A percentile compares a stretch with the other conserved stretches of the same genome.
Evolutionary conservation across 371 early-diverging fungal genomes (phyloP).

Genomic region (Capillidium rhysosporum): DNA sequence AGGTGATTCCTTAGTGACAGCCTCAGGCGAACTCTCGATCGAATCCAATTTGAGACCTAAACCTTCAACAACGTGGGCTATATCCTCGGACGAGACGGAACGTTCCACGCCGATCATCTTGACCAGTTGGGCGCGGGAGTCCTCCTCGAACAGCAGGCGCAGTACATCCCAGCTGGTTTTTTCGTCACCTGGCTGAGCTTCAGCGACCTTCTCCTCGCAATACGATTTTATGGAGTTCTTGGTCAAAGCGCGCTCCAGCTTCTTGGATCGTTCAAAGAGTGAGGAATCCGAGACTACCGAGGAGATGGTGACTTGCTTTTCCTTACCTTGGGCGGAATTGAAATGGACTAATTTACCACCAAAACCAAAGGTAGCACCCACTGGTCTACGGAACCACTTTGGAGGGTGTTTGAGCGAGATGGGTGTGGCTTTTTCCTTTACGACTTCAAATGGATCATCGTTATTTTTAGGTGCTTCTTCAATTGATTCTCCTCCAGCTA

Average conservation of each 20-base stretch:
- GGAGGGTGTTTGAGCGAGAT: conserved; percentile 71
- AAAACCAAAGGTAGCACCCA: conserved; percentile 76
- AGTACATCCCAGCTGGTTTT: conserved; percentile 66
- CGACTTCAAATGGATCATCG: conserved; percentile 59
- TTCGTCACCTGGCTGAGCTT: conserved; percentile 23
- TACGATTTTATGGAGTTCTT: conserved; percentile 27
- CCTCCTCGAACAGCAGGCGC: conserved; percentile 51
- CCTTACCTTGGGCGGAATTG: conserved; percentile 16
- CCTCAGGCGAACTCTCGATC: not conserved
- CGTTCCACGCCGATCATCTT: conserved; percentile 28
- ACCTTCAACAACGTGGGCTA: not conserved
- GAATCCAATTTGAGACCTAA: not conserved
- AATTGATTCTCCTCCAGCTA: conserved; percentile 16
- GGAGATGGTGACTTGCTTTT: conserved; percentile 17
- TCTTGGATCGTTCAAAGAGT: conserved; percentile 33
- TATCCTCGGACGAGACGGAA: conserved; percentile 8
- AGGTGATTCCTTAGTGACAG: not conserved
- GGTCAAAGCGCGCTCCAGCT: conserved; percentile 35
- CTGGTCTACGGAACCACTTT: conserved; percentile 87
- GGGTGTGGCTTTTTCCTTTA: conserved; percentile 12
- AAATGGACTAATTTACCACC: conserved; percentile 72
- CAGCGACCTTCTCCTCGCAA: conserved; percentile 21
- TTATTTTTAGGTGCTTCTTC: conserved; percentile 12
- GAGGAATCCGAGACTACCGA: conserved; percentile 39
- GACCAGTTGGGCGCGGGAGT: conserved; percentile 63